Conservation (phyloP, 805 yeast species). For the Wickerhamiella domercqiae region DNA sequence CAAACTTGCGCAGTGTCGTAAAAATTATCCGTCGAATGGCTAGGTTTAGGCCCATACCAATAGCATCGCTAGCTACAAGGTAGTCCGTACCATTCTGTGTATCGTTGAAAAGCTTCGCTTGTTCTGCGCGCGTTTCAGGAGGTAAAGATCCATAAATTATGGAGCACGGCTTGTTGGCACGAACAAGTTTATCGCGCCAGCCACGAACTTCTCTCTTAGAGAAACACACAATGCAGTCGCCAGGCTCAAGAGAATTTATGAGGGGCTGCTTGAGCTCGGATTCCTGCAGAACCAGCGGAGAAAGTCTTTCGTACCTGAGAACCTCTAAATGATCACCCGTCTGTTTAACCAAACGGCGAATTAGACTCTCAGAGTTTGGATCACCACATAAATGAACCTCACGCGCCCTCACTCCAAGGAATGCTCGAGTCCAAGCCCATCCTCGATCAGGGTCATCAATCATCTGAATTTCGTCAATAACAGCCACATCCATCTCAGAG, state of each 20-base stretch:
- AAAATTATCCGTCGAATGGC: conserved; percentile 71
- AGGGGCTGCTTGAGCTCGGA: conserved; percentile 1
- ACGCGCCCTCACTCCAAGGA: conserved; percentile 71
- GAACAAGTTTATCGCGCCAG: conserved; percentile 55
- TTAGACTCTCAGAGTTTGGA: conserved; percentile 57
- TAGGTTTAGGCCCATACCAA: conserved; percentile 92
- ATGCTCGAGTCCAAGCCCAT: conserved; percentile 85
- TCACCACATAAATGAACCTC: conserved; percentile 94
- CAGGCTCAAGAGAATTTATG: conserved; percentile 30
- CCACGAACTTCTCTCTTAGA: conserved; percentile 59
- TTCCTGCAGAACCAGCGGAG: conserved; percentile 32
- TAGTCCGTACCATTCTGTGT: conserved; percentile 55
- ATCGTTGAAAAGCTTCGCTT: conserved; percentile 61
- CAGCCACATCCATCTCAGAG: conserved; percentile 65
- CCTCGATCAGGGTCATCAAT: conserved; percentile 68
- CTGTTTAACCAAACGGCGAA: conserved; percentile 39
- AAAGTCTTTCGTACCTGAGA: conserved; percentile 57
- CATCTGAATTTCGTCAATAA: conserved; percentile 95
- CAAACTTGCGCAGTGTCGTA: conserved; percentile 48
- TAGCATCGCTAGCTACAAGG: conserved; percentile 91
- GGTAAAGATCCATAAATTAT: conserved; percentile 93
- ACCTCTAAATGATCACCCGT: conserved; percentile 77
- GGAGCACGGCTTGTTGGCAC: conserved; percentile 44
- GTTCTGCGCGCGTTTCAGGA: conserved; percentile 80
- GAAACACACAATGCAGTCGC: conserved; percentile 86